phyloP scores from a whole-genome alignment of 495 filamentous ascomycete genomes.

The Jackrogersella minutella region DNA sequence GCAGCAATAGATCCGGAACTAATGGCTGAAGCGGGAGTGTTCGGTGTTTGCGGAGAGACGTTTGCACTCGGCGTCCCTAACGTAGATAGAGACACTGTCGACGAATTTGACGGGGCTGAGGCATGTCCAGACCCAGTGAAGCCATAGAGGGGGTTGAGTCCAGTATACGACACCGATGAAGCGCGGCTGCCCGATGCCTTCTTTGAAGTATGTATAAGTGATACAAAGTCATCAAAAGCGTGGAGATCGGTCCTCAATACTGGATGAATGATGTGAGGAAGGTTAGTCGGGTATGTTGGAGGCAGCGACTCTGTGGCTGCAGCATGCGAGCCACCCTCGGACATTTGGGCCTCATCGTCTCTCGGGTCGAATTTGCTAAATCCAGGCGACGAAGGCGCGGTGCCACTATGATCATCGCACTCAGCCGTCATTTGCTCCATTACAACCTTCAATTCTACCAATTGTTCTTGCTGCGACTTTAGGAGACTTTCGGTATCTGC shows the following conservation, averaged over 20 bases:
- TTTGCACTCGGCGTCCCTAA: conserved; percentile 46
- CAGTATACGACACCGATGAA: conserved; percentile 73
- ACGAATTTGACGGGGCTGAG: conserved; percentile 53
- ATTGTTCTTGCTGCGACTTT: conserved; percentile 89
- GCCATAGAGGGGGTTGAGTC: conserved; percentile 63
- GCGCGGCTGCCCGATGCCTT: conserved; percentile 63
- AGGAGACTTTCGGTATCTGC: conserved; percentile 87
- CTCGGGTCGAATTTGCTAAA: conserved; percentile 57
- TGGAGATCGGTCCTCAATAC: conserved; percentile 82
- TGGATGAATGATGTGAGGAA: conserved; percentile 81
- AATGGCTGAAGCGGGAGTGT: conserved; percentile 57
- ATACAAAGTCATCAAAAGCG: conserved; percentile 84
- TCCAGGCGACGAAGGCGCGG: conserved; percentile 71
- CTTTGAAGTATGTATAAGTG: conserved; percentile 74
- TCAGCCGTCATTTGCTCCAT: conserved; percentile 87
- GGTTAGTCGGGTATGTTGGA: conserved; percentile 84
- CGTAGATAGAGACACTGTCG: conserved; percentile 55
- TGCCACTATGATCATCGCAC: conserved; percentile 73
- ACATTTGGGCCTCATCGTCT: conserved; percentile 45
- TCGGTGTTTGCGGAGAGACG: conserved; percentile 59
- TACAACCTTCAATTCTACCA: conserved; percentile 86
- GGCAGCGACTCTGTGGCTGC: conserved; percentile 64
- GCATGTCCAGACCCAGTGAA: conserved; percentile 55
- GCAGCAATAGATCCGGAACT: conserved; percentile 50
- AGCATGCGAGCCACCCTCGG: conserved; percentile 53